Percentiles rank a stretch among this genome's conserved stretches.
These are phyloP conservation scores for Globisporangium spiculum DNA, from an alignment of 352 stramenopile species.

Conservation along the genomic window DNA sequence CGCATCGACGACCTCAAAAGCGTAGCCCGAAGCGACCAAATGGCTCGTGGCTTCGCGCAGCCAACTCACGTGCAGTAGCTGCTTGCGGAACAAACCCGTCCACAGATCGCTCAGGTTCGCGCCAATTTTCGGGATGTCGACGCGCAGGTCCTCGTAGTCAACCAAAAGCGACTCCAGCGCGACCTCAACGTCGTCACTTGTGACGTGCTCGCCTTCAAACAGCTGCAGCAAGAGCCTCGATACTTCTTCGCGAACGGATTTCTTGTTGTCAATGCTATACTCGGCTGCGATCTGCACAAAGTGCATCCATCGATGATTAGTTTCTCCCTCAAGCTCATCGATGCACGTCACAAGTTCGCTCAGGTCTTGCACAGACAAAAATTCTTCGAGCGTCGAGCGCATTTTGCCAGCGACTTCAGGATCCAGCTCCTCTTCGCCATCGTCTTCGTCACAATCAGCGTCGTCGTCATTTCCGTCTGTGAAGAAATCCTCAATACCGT, in stretches of 20 bases:
- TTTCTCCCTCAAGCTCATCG: constrained; percentile 43
- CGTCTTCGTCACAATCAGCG: constrained; percentile 37
- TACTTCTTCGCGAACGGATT: constrained; percentile 42
- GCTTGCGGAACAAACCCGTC: constrained; percentile 55
- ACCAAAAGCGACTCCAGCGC: constrained; percentile 54
- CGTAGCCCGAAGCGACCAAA: constrained; percentile 33
- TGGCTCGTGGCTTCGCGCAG: constrained; percentile 23
- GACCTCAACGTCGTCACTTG: constrained; percentile 45
- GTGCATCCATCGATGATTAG: constrained; percentile 49
- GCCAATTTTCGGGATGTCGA: constrained; percentile 70
- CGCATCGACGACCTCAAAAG: constrained; percentile 48
- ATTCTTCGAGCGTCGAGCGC: constrained; percentile 74
- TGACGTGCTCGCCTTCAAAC: constrained; percentile 36
- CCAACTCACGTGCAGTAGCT: constrained; percentile 46
- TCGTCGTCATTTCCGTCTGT: constrained; percentile 41
- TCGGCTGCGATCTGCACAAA: constrained; percentile 56
- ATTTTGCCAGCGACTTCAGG: constrained; percentile 62
- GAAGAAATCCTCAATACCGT: constrained; percentile 71
- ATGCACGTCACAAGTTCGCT: constrained; percentile 74
- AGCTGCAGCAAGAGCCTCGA: constrained; percentile 43
- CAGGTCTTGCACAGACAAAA: constrained; percentile 70
- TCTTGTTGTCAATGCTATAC: constrained; percentile 54
- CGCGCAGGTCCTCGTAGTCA: constrained; percentile 71
- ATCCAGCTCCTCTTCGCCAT: constrained; percentile 49
- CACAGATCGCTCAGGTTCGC: constrained; percentile 58